These are phyloP conservation scores for Globisporangium nagaii DNA, from an alignment of 352 stramenopile genomes.

Conservation along the genomic window DNA sequence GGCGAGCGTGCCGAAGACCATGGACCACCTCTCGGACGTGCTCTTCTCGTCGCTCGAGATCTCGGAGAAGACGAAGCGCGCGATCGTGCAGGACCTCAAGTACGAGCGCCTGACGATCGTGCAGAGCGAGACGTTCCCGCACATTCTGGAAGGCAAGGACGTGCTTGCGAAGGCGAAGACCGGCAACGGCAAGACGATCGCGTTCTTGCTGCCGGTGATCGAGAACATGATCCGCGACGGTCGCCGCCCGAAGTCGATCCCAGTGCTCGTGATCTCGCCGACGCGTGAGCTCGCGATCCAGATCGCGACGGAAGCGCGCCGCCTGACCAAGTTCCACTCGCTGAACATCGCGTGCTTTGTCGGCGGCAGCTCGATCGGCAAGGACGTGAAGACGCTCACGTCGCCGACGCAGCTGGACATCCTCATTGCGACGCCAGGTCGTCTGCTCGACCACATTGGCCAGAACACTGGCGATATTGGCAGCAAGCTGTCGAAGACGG, in stretches of 20 bases:
- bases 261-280: slow-evolving; percentile 90
- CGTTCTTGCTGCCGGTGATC: slow-evolving; percentile 75
- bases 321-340: slow-evolving; percentile 84
- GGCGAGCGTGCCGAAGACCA: slow-evolving; percentile 4
- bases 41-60: slow-evolving; percentile 52
- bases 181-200: slow-evolving; percentile 89
- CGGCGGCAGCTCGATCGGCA: slow-evolving; percentile 89
- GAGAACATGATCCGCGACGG: slow-evolving; percentile 67
- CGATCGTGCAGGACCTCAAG: slow-evolving; percentile 78
- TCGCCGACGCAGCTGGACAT: slow-evolving; percentile 72
- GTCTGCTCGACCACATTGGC: slow-evolving; percentile 94
- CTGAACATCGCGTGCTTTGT: slow-evolving; percentile 62
- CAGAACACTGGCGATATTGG: slow-evolving; percentile 88
- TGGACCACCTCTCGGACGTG: slow-evolving; percentile 39
- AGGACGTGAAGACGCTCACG: slow-evolving; percentile 39
- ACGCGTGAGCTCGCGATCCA: slow-evolving; percentile 95
- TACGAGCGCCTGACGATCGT: slow-evolving; percentile 88
- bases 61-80: slow-evolving; percentile 48
- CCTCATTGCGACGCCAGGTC: slow-evolving; percentile 94
- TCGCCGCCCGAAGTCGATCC: slow-evolving; percentile 74
- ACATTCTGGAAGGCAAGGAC: slow-evolving; percentile 75
- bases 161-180: slow-evolving; percentile 90
- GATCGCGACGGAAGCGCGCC: slow-evolving; percentile 87
- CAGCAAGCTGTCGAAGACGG: slow-evolving; percentile 32
- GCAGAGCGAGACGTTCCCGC: slow-evolving; percentile 81